Evolutionary conservation across 2,329 filamentous ascomycete genomes (phyloP), one percentile per base, ranked within the genome.

Genomic region (Cercospora sp.): DNA sequence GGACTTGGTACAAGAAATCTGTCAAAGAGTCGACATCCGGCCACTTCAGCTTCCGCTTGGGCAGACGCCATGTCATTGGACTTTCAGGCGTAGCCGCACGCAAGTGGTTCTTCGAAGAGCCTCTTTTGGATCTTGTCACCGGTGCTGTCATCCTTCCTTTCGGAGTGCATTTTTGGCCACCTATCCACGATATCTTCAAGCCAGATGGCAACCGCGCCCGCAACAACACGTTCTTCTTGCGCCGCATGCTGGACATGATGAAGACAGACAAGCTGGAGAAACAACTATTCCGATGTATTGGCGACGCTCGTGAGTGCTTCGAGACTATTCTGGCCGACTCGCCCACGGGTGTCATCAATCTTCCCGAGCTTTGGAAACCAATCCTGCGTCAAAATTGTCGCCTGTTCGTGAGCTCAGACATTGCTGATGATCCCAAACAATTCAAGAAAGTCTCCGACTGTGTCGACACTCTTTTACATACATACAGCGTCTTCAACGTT

Each of bases 301-400:
- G 77, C 20, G 84, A 86, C 75, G 74, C 80, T 31, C 53, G 53
- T 8, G 53, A 57, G 53, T 57, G 23, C 53, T 57, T 57, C 26
- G 53, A 57, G 12, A 57, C 73, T 74, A 76, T 0, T 76, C 84
- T 20, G 75, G 82, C 10, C 70, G 68, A 6, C 78, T 86, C 13
- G 75, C 63, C 63, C 55, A 70, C 70, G 10, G 78, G 78, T 10
- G 74, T 81, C 2, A 82, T 84, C 8, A 81, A 87, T 68, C 84
- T 85, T 0, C 87, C 87, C 71, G 42, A 31, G 16, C 78, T 87
- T 59, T 86, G 86, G 73, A 74, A 78, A 3, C 77, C 85, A 60
- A 80, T 88, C 1, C 88, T 84, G 75, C 80, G 83, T 72, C 79
- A 88, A 9, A 88, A 84, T 8, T 85, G 87, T 78, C 82, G 86